phyloP scores from a whole-genome alignment of 352 stramenopile species.

The Hyaloperonospora arabidopsidis region DNA sequence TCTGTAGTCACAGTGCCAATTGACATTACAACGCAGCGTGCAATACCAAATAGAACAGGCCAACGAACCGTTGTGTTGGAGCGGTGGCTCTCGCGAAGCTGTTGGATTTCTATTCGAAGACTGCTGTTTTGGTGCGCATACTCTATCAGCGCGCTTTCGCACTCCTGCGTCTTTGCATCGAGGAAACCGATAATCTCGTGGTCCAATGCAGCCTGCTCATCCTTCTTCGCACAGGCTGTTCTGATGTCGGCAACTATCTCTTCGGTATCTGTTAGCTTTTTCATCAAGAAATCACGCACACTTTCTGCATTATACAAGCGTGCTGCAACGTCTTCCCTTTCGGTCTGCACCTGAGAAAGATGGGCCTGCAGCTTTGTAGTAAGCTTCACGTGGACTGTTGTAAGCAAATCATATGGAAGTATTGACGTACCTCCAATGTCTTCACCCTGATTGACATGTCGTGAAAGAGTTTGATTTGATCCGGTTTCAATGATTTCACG shows the following conservation, averaged over 20 bases:
- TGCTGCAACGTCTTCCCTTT: constrained; percentile 71
- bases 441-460: constrained; percentile 78
- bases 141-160: constrained; percentile 50
- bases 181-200: constrained; percentile 81
- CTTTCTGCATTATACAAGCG: constrained; percentile 67
- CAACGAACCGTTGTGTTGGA: constrained; percentile 48
- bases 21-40: background rate
- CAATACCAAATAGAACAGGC: background rate
- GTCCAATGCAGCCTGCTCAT: constrained; percentile 59
- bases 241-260: constrained; percentile 50
- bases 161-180: constrained; percentile 70
- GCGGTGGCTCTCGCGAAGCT: constrained; percentile 43
- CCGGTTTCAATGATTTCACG: constrained; percentile 71
- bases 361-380: constrained; percentile 28
- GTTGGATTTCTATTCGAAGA: constrained; percentile 35
- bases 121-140: constrained; percentile 51
- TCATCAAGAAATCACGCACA: constrained; percentile 80
- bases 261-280: constrained; percentile 75
- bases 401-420: background rate
- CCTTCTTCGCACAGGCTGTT: constrained; percentile 46
- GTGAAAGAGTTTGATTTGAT: constrained; percentile 81
- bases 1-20: constrained; percentile 26
- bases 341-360: constrained; percentile 54
- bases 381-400: background rate
- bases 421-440: constrained; percentile 41